Percentiles rank a stretch among this genome's conserved stretches.
phyloP scores from a whole-genome alignment of 768 basidiomycete species.

The Agaricus subrufescens region DNA sequence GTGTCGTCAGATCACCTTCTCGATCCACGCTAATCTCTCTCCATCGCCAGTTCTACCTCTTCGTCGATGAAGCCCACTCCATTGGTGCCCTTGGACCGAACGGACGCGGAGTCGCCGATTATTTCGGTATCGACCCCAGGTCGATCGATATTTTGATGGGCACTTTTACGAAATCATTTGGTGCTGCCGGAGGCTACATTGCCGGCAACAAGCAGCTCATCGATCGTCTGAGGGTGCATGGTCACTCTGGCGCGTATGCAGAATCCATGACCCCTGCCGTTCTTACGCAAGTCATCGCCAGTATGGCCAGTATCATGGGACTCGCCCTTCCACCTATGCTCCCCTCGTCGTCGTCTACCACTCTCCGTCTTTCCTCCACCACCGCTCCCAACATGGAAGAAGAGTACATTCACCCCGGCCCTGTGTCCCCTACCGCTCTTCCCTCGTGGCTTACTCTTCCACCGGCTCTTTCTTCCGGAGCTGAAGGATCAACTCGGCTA shows the following conservation, averaged over 20 bases:
- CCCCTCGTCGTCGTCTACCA: constrained; percentile 25
- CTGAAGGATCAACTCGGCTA: constrained; percentile 78
- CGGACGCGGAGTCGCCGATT: constrained; percentile 94
- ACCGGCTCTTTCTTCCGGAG: constrained; percentile 67
- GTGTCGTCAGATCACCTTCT: constrained; percentile 12
- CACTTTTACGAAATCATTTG: constrained; percentile 95
- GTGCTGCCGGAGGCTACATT: constrained; percentile 93
- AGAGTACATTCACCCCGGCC: constrained; percentile 54
- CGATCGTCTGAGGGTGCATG: constrained; percentile 73
- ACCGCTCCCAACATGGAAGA: constrained; percentile 28
- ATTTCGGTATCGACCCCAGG: constrained; percentile 80
- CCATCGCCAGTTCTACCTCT: constrained; percentile 84
- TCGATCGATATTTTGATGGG: constrained; percentile 95
- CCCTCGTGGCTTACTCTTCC: constrained; percentile 82
- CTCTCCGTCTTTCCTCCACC: constrained; percentile 23
- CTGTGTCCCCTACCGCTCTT: constrained; percentile 56
- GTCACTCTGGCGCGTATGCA: constrained; percentile 80
- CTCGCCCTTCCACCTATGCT: constrained; percentile 37
- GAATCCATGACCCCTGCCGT: constrained; percentile 91
- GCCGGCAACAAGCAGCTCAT: constrained; percentile 79
- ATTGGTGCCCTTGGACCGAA: constrained; percentile 93
- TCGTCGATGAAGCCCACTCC: constrained; percentile 96
- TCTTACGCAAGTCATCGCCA: constrained; percentile 83
- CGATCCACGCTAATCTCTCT: not conserved
- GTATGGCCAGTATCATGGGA: constrained; percentile 98